phyloP scores from a whole-genome alignment of 257 asterid genomes.

The Ligustrum vulgare region DNA sequence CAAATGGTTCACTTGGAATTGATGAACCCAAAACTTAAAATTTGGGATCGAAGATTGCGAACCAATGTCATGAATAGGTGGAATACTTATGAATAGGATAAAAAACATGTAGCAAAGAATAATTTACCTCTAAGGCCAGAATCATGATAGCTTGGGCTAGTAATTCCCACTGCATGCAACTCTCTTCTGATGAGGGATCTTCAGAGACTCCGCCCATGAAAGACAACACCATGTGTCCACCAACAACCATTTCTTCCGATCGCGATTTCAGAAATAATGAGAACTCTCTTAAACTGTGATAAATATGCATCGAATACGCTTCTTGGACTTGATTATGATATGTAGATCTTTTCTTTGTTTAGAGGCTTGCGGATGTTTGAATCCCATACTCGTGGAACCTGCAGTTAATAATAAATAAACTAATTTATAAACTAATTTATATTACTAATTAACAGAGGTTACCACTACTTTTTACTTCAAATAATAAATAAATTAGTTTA shows the following conservation, averaged over 20 bases:
- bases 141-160: slow-evolving; percentile 53
- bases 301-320: slow-evolving; percentile 45
- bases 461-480: too few relatives aligned
- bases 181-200: slow-evolving; percentile 44
- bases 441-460: too few relatives aligned
- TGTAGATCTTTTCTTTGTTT: slow-evolving; percentile 67
- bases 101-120: neutral
- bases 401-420: too few relatives aligned
- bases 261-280: slow-evolving; percentile 47
- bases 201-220: slow-evolving; percentile 53
- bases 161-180: slow-evolving; percentile 70
- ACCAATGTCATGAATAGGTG: too few relatives aligned
- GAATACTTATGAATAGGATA: too few relatives aligned
- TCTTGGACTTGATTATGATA: slow-evolving; percentile 53
- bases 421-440: too few relatives aligned
- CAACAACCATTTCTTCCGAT: slow-evolving; percentile 55
- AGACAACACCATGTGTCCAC: slow-evolving; percentile 64
- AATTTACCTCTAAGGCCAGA: slow-evolving; percentile 51
- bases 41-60: too few relatives aligned
- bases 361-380: slow-evolving; percentile 14
- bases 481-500: too few relatives aligned
- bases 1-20: too few relatives aligned
- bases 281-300: slow-evolving; percentile 51
- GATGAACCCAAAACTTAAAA: too few relatives aligned
- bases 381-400: slow-evolving; percentile 46